Base-by-base conservation (phyloP, 306 rosid species). In the Gillenia trifoliata region DNA sequence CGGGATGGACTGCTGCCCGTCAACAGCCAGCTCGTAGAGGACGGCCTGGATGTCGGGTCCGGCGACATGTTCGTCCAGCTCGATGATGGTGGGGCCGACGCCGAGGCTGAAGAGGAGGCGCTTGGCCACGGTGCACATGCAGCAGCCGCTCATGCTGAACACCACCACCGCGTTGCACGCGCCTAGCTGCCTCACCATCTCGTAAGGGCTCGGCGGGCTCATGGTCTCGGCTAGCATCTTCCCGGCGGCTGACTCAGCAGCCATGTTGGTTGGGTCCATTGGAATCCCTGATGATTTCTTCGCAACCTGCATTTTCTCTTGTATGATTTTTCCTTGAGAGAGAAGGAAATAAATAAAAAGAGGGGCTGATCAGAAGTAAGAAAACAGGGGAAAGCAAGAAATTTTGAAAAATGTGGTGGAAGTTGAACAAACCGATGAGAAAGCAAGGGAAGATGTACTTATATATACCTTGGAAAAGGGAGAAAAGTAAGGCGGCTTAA, bases 41-140 rank as follows among this genome's bases (percentile, higher is more conserved):
- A 84, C 81, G 7, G 87, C 82, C 55, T 79, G 73, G 54, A 92
- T 90, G 66, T 77, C 80, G 2, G 80, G 33, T 5, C 90, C 89
- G 2, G 88, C 72, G 3, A 63, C 23, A 47, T 85, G 94, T 8
- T 74, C 78, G 68, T 92, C 98, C 5, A 92, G 89, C 86, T 90
- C 98, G 20, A 90, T 60, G 23, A 90, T 78, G 23, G 89, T 68
- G 74, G 98, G 98, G 1, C 94, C 98, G 0, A 90, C 98, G 0
- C 96, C 98, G 3, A 92, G 93, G 77, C 93, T 82, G 71, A 87
- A 84, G 75, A 92, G 96, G 23, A 92, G 98, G 6, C 86, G 92
- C 54, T 92, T 89, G 13, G 85, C 96, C 6, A 90, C 96, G 0
- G 98, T 88, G 79, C 91, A 90, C 96, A 92, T 90, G 79, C 96